Base-by-base conservation (phyloP, 176 grass and related monocot genomes). In the Juncus effusus region DNA sequence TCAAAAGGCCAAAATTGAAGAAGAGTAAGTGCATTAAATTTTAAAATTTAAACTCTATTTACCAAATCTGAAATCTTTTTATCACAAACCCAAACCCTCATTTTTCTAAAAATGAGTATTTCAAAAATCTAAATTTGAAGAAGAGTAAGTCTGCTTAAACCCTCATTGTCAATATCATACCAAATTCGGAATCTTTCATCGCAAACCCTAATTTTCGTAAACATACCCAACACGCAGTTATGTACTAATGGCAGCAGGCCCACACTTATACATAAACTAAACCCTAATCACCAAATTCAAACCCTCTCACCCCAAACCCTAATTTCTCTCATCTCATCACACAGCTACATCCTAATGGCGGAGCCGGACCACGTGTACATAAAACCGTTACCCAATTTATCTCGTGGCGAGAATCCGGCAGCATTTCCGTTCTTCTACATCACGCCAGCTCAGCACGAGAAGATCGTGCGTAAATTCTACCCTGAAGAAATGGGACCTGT, bases 291-390 rank as follows among this genome's bases (percentile, higher is more conserved):
- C 19, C 19, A 9, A 47, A 47, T 47, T 47, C 9, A 47, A 47
- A 47, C 7, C 42, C 3, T 45, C n/a, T n/a, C n/a, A n/a, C n/a
- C n/a, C n/a, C 42, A 45, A 45, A 45, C 44, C 44, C 44, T 47
- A 47, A 47, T 47, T 47, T 47, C 44, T 47, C 44, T 5, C 4
- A 47, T 47, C 9, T 47, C 61, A 11, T 77, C 74, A 56, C 86
- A 72, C 83, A 99, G 94, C 40, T 99, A 99, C 73, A 82, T 99
- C 73, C 76, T 99, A 65, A 99, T 99, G 94, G 94, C 94, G 0
- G 94, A 99, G 72, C 94, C 94, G n/a, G 94, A 99, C 84, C 94
- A 99, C 53, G 10, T 99, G 14, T 99, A 92, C 80, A 86, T 93
- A 60, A 99, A 74, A 76, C 94, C 94, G 80, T 65, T 99, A 69